Conservation (phyloP, 257 asterid genomes). For the Linaria vulgaris region DNA sequence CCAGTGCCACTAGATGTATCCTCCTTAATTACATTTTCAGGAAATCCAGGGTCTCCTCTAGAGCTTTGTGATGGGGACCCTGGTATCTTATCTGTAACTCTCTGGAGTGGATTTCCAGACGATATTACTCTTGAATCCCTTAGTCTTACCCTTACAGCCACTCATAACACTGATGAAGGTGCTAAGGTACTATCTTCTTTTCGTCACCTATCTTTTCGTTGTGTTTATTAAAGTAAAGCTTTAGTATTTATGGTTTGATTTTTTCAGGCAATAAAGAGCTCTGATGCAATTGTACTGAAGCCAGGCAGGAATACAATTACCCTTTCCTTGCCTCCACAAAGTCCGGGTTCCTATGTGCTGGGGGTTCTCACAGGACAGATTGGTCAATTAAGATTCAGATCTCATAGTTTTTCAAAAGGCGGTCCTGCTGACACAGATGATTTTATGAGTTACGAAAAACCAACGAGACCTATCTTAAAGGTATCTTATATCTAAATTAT, state of each 20-base stretch:
- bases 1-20: conserved; percentile 97
- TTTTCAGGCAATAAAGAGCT: conserved; percentile 76
- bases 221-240: conserved; percentile 25
- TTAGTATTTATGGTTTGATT: conserved; percentile 24
- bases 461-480: conserved; percentile 93
- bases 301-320: conserved; percentile 85
- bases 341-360: conserved; percentile 92
- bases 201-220: conserved; percentile 21
- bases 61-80: conserved; percentile 98
- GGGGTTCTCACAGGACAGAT: conserved; percentile 98
- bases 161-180: conserved; percentile 89
- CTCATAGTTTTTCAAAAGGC: conserved; percentile 93
- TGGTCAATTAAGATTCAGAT: conserved; percentile 94
- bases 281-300: conserved; percentile 69
- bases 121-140: conserved; percentile 94
- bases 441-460: conserved; percentile 96
- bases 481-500: conserved; percentile 39
- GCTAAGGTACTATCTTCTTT: conserved; percentile 68
- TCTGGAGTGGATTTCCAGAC: conserved; percentile 98
- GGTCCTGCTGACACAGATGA: conserved; percentile 96
- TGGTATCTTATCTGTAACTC: conserved; percentile 75
- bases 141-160: conserved; percentile 83
- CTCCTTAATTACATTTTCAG: conserved; percentile 89
- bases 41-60: conserved; percentile 87
- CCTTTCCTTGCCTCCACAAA: conserved; percentile 87